Conservation (phyloP, 2,329 filamentous ascomycete species). For the Xylaria sp. region DNA sequence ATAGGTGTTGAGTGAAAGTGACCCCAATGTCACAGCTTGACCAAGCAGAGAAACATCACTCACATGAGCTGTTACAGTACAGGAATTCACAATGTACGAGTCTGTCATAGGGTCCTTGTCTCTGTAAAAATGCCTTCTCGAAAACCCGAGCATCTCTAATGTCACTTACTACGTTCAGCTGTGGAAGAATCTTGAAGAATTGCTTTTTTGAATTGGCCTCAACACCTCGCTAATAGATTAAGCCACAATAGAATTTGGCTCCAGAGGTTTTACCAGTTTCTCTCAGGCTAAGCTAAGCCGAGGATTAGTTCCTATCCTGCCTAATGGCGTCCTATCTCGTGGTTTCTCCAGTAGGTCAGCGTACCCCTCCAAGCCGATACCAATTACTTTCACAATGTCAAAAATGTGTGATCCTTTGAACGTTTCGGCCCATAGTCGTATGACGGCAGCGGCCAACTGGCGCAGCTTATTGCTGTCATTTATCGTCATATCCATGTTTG, state of each 20-base stretch:
- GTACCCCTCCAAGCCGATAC: conserved; percentile 65
- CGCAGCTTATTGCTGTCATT: conserved; percentile 63
- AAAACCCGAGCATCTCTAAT: background rate
- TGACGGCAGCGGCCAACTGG: conserved; percentile 66
- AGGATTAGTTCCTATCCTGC: conserved; percentile 48
- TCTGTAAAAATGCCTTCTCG: background rate
- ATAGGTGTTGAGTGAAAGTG: background rate
- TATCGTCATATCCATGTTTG: conserved; percentile 55
- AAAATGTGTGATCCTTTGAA: conserved; percentile 71
- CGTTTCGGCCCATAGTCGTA: conserved; percentile 69
- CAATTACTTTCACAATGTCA: conserved; percentile 68
- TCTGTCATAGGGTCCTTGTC: background rate
- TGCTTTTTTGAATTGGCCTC: conserved; percentile 19
- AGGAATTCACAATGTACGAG: background rate
- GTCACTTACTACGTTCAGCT: background rate
- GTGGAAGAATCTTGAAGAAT: background rate
- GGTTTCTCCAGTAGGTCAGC: conserved; percentile 67
- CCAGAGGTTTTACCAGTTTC: background rate
- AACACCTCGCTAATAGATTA: conserved; percentile 37
- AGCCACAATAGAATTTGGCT: conserved; percentile 3
- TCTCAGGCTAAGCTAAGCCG: conserved; percentile 42
- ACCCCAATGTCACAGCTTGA: background rate
- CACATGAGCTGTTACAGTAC: background rate
- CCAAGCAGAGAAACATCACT: background rate
- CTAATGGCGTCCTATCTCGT: conserved; percentile 58